A percentile compares a stretch with the other conserved stretches of the same genome.
phyloP scores from a whole-genome alignment of 495 filamentous ascomycete genomes.

The Hypoxylon lenormandii region DNA sequence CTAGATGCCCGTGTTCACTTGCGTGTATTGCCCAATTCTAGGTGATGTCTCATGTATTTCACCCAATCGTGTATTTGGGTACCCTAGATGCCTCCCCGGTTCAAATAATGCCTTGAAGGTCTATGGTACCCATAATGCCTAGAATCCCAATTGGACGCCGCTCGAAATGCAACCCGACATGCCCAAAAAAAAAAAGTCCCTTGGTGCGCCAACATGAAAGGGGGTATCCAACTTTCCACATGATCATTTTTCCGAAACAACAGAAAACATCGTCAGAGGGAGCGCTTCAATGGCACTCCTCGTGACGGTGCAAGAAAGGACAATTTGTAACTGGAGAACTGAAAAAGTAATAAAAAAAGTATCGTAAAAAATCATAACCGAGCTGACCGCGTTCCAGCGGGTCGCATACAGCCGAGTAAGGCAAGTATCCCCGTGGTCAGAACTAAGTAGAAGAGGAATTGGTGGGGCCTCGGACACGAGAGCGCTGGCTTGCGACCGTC shows the following conservation, averaged over 20 bases:
- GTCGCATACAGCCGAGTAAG: slow-evolving; percentile 9
- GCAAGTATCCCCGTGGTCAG: slow-evolving; percentile 25
- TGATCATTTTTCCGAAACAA: slow-evolving; percentile 33
- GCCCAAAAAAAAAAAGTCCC: slow-evolving; percentile 6
- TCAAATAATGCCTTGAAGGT: slow-evolving; percentile 24
- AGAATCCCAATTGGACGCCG: slow-evolving; percentile 36
- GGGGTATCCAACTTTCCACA: slow-evolving; percentile 40
- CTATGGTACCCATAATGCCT: slow-evolving; percentile 26
- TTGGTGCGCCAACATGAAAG: slow-evolving; percentile 32
- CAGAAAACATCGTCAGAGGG: slow-evolving; percentile 15
- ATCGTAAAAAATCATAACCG: neutral
- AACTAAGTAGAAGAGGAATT: slow-evolving; percentile 6
- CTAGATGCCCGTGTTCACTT: slow-evolving; percentile 2
- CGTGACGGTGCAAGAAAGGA: neutral
- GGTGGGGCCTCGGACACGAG: slow-evolving; percentile 1
- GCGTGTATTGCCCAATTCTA: slow-evolving; percentile 9
- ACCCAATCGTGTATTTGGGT: slow-evolving; percentile 5
- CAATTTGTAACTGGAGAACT: neutral
- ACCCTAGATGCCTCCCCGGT: slow-evolving; percentile 22
- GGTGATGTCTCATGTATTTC: slow-evolving; percentile 13
- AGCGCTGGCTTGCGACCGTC: slow-evolving; percentile 9
- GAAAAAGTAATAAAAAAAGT: neutral
- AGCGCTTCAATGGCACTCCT: slow-evolving; percentile 8
- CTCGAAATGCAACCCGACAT: slow-evolving; percentile 29
- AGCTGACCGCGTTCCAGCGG: slow-evolving; percentile 3